Conservation (phyloP, 2,329 filamentous ascomycete species). For the Truncatella angustata region DNA sequence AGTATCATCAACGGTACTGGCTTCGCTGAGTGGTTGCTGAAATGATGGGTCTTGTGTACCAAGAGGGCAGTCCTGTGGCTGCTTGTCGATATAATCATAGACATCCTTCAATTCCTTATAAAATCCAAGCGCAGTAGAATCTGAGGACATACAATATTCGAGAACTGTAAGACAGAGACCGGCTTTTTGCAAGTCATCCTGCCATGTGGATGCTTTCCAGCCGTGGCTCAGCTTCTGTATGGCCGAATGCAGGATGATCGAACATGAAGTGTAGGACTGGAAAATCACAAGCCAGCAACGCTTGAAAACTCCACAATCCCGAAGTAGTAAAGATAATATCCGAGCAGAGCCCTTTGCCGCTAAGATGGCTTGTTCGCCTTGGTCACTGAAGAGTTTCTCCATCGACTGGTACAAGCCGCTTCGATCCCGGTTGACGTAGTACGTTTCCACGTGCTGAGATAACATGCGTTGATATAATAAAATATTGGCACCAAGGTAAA, state of each 20-base stretch:
- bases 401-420: not conserved
- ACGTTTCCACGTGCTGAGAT: conserved; percentile 19
- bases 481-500: conserved; percentile 30
- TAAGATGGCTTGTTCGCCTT: conserved; percentile 21
- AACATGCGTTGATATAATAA: conserved; percentile 30
- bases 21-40: too few relatives aligned
- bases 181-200: conserved; percentile 23
- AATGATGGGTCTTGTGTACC: not conserved
- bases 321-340: conserved; percentile 21
- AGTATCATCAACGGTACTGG: too few relatives aligned
- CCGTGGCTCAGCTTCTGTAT: conserved; percentile 29
- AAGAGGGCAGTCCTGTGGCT: not conserved
- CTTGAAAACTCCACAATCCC: conserved; percentile 19
- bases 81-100: not conserved
- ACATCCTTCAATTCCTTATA: not conserved
- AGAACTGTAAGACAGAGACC: conserved; percentile 23
- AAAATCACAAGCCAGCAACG: conserved; percentile 30
- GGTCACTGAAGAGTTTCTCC: conserved; percentile 11
- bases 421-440: not conserved
- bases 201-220: conserved; percentile 19
- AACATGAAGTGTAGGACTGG: conserved; percentile 28
- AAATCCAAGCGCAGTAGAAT: not conserved
- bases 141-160: conserved; percentile 8
- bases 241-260: conserved; percentile 27
- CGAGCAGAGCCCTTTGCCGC: conserved; percentile 24